Conservation (phyloP, 805 yeast species). For the Wickerhamomyces hampshirensis region DNA sequence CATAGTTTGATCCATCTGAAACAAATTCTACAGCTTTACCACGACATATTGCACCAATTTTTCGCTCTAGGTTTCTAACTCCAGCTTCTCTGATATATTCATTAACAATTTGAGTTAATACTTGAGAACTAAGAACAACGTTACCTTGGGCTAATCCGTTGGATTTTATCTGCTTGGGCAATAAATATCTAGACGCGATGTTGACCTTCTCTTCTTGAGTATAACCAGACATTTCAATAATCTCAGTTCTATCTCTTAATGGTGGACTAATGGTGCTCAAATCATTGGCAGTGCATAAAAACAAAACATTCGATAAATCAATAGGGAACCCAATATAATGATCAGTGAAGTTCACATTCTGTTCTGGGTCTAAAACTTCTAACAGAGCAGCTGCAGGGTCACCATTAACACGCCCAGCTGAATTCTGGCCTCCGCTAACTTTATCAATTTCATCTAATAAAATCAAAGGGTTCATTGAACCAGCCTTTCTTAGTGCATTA, state of each 20-base stretch:
- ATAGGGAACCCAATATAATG: constrained; percentile 84
- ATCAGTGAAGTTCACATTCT: constrained; percentile 69
- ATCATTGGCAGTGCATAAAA: constrained; percentile 84
- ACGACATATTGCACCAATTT: constrained; percentile 72
- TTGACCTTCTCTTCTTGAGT: constrained; percentile 71
- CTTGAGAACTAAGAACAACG: constrained; percentile 44
- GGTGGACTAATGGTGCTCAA: constrained; percentile 69
- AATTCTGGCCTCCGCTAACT: constrained; percentile 48
- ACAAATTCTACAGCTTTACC: constrained; percentile 71
- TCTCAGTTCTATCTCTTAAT: constrained; percentile 78
- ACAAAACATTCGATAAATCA: constrained; percentile 74
- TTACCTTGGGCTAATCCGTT: constrained; percentile 53
- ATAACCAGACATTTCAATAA: constrained; percentile 73
- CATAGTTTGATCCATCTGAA: constrained; percentile 12
- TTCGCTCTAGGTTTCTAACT: constrained; percentile 73
- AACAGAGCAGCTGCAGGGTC: constrained; percentile 88
- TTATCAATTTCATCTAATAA: constrained; percentile 85
- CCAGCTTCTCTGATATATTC: constrained; percentile 84
- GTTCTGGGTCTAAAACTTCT: constrained; percentile 90
- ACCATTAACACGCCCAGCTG: constrained; percentile 52
- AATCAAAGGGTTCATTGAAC: constrained; percentile 78
- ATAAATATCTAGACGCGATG: constrained; percentile 61
- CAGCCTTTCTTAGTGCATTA: constrained; percentile 70
- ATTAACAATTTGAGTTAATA: constrained; percentile 57
- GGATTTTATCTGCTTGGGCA: constrained; percentile 69